Base-by-base conservation (phyloP, 2,329 filamentous ascomycete species). In the Rosellinia necatrix region DNA sequence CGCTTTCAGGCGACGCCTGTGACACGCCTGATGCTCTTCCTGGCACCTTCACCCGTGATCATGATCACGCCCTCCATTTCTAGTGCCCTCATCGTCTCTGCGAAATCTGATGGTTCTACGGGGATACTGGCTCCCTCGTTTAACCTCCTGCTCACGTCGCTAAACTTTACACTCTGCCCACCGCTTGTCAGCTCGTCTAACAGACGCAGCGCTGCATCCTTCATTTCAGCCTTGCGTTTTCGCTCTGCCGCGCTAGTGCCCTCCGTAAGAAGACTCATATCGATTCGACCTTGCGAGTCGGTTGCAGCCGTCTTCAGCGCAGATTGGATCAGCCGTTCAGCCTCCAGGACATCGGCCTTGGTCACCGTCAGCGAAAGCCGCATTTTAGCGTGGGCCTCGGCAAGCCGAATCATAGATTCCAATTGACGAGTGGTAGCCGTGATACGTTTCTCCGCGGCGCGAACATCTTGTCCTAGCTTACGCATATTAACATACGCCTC, bases 311-410 rank as follows among this genome's bases (percentile, higher is more conserved):
- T 96, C 80, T 97, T 97, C 69, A 99, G 85, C 1, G 96, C 94
- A 1, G 87, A 90, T 69, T 93, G 91, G 74, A 99, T 99, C 37
- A 99, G 81, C 9, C 94, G 88, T 42, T 96, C 91, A 0, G 94
- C 92, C 76, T 99, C 94, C 46, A 85, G 78, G 5, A 99, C 96
- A 68, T 99, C 96, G 44, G 83, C 82, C 24, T 82, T 84, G 0
- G 90, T 92, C 37, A 99, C 94, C 12, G 80, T 83, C 2, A 79
- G 72, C 0, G 89, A 85, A 4, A 99, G 83, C 3, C 94, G 89
- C 96, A 99, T 99, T 75, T 97, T 97, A 46, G 94, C 96, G 74
- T 99, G 96, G 0, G 92, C 94, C 78, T 99, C 94, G 1, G 92
- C 79, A 3, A 99, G 88, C 59, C 94, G 93, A 70, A 99, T 97